These are phyloP conservation scores for Linnemannia elongata DNA, from an alignment of 192 early-diverging fungal genomes.

Conservation along the genomic window DNA sequence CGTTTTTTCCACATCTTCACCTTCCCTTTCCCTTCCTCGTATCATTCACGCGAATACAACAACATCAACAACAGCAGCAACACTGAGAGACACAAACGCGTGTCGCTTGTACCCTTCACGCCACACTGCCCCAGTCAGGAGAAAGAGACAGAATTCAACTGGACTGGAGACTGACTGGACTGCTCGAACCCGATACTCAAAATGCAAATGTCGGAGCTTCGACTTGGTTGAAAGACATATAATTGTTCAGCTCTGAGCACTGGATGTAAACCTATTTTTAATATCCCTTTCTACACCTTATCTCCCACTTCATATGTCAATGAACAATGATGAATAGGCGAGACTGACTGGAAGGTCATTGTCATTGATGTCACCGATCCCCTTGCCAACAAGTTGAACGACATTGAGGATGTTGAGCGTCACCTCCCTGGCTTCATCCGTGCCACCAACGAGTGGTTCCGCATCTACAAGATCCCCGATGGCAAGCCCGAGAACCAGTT, in stretches of 20 bases:
- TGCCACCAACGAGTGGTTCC: conserved; percentile 99
- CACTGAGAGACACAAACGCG: background rate
- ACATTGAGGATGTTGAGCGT: conserved; percentile 99
- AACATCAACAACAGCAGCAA: background rate
- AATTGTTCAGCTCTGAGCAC: conserved; percentile 13
- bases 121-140: background rate
- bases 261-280: conserved; percentile 3
- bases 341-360: conserved; percentile 99
- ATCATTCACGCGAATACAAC: background rate
- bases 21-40: background rate
- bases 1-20: background rate
- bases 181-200: background rate
- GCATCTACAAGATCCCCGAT: conserved; percentile 99
- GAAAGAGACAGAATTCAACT: background rate
- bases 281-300: conserved; percentile 14
- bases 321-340: conserved; percentile 53
- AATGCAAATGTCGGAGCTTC: background rate
- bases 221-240: background rate
- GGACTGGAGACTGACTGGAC: background rate
- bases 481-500: conserved; percentile 99
- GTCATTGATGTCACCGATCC: conserved; percentile 99
- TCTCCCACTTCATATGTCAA: background rate
- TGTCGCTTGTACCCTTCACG: background rate
- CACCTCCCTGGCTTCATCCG: conserved; percentile 96
- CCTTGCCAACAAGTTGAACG: conserved; percentile 95